These are phyloP conservation scores for Rubia yunnanensis DNA, from an alignment of 257 asterid genomes.

Conservation along the genomic window DNA sequence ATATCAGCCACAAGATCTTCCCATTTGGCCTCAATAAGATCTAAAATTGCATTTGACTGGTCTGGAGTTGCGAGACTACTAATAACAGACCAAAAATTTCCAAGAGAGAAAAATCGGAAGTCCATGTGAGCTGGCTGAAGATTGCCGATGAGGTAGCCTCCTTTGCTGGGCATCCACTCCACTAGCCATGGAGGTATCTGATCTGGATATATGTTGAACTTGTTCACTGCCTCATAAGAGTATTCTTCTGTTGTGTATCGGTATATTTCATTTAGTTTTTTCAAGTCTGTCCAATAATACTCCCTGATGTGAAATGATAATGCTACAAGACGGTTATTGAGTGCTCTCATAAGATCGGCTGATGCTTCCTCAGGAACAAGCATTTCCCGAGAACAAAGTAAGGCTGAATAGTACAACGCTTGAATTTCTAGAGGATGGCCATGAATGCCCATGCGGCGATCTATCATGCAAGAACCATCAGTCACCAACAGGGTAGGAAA, in stretches of 20 bases:
- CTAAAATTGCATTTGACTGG: conserved; percentile 65
- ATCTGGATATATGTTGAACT: conserved; percentile 79
- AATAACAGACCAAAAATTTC: conserved; percentile 64
- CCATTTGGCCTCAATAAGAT: conserved; percentile 70
- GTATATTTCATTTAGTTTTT: conserved; percentile 62
- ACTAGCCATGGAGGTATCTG: conserved; percentile 86
- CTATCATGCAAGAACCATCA: conserved; percentile 84
- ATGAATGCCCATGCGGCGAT: conserved; percentile 87
- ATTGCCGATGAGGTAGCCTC: conserved; percentile 73
- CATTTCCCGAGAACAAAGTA: conserved; percentile 74
- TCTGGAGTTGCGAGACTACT: conserved; percentile 63
- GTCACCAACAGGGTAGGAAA: conserved; percentile 73
- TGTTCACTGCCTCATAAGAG: conserved; percentile 73
- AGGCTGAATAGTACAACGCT: conserved; percentile 68
- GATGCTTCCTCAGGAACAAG: conserved; percentile 66
- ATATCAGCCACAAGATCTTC: conserved; percentile 60
- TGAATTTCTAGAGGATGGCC: conserved; percentile 86
- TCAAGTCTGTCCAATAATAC: conserved; percentile 75
- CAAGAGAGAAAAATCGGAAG: conserved; percentile 73
- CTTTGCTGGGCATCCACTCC: conserved; percentile 70
- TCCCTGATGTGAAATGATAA: conserved; percentile 75
- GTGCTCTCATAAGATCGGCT: conserved; percentile 50
- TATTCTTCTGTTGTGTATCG: conserved; percentile 77
- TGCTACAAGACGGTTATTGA: conserved; percentile 62
- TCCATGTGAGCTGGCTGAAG: conserved; percentile 90